Evolutionary conservation across 352 stramenopile genomes (phyloP), one percentile per base, ranked within the genome.

Genomic region (Globisporangium abappressorium): DNA sequence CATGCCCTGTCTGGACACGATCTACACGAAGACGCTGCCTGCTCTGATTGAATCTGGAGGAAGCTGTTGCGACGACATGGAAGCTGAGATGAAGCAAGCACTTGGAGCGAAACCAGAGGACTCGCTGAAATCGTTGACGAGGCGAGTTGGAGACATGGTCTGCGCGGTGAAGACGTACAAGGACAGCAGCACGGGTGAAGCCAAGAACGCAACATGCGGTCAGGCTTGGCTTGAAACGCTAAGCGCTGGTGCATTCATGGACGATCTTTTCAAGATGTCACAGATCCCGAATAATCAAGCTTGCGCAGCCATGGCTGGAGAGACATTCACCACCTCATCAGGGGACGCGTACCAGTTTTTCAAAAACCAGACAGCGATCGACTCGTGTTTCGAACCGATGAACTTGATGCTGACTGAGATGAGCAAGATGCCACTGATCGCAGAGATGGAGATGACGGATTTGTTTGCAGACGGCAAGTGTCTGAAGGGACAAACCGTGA

Each of bases 321-420:
- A 72, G 9, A 71, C 64, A 24, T 78, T 81, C 38, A 72, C 68
- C 9, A 66, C 67, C 20, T 79, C 73, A 3, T 72, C 47, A 18
- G 74, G 67, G 22, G 41, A 62, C 12, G 53, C 53, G 11, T 75
- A 65, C 62, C 62, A 73, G 61, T 71, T 80, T 38, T 83, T 83
- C 49, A 55, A 36, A 20, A 68, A 64, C 58, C 70, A 72, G 55
- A 68, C 57, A 20, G 43, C 73, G 24, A 41, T 79, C 14, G 76
- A 81, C 41, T 62, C 69, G 38, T 83, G 76, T 65, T 83, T 80
- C 55, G 72, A 69, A 7, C 76, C 76, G 5, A 53, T 79, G 53
- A 76, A 83, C 59, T 20, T 66, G n/a, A 58, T 83, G 33, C 64
- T 83, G 33, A 77, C 68, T 7, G 72, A 78, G 26, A 34, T 81